Evolutionary conservation across 257 asterid species (phyloP).

Genomic region (Plantago elongata): DNA sequence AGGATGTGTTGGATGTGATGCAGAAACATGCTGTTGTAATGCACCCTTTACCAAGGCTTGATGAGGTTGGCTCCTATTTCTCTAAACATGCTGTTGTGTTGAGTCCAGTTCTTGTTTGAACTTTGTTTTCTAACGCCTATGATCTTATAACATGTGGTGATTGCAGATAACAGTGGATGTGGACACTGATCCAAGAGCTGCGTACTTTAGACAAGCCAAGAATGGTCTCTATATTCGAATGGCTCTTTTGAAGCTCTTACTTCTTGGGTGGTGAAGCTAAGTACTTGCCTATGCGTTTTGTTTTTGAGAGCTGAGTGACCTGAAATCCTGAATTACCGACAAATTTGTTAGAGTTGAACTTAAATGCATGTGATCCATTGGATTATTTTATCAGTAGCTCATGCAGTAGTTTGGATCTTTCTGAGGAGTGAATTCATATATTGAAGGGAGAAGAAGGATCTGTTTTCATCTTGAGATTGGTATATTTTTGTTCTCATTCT

Average conservation of each 20-base stretch:
- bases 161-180: slow-evolving; percentile 72
- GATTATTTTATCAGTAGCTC: no score
- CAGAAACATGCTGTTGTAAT: slow-evolving; percentile 86
- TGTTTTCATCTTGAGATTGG: no score
- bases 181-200: slow-evolving; percentile 76
- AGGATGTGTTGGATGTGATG: slow-evolving; percentile 52
- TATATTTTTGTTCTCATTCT: no score
- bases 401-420: no score
- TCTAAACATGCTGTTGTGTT: background rate
- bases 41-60: slow-evolving; percentile 97
- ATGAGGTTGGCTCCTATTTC: slow-evolving; percentile 48
- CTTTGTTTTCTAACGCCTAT: background rate
- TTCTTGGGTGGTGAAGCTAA: slow-evolving; percentile 65
- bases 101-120: background rate
- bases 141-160: background rate
- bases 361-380: no score
- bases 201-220: slow-evolving; percentile 84
- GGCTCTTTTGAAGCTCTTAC: slow-evolving; percentile 86
- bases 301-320: background rate
- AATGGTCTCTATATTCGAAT: slow-evolving; percentile 76
- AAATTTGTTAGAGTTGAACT: no score
- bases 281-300: background rate
- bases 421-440: no score
- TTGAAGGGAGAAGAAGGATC: no score
- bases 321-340: no score